Evolutionary conservation across 108 stramenopile species (phyloP), one percentile per base, ranked within the genome.

Genomic region (Nitzschia palea): DNA sequence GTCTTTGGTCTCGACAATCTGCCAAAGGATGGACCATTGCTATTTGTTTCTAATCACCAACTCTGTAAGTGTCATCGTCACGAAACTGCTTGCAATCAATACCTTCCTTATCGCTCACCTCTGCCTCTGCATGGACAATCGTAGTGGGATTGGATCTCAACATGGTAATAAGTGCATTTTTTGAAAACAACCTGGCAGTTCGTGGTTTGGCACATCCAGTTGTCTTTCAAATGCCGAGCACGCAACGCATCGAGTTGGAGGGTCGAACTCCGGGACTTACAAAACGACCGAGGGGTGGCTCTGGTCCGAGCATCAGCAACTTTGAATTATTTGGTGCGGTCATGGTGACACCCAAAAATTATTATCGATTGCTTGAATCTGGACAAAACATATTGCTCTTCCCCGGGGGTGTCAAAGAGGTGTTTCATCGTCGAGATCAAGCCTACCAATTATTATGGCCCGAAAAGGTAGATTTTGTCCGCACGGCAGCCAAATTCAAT

Each of bases 381-480:
- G 82, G 83, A 17, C 92, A 96, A 70, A 79, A 84, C 36, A 86
- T 75, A 3, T 62, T 98, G 35, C 84, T 98, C 12, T 98, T 94
- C 67, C 97, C 97, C 12, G 97, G 97, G 34, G 97, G 97, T 31
- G 95, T 87, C 0, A 51, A 79, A 25, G 95, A 98, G 70, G 95
- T 86, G 0, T 79, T 86, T n/a, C 90, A 95, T 37, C 80, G 88
- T 8, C 79, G 85, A 63, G 77, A 79, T 47, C 91, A 96, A 70
- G 88, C 80, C 25, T 95, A 98, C 68, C 56, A 92, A 58, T 67
- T 98, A 23, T 95, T 94, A 62, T 98, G 97, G 97, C 95, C 95
- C 0, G 88, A 89, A 47, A 89, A 89, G 73, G 70, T 75, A 23
- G 97, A 98, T 56, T 98, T 98, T 76, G 94, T 98, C 6, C 67